Conservation (phyloP, 1,284 basidiomycete genomes). For the Apiotrichum akiyoshidainum region DNA sequence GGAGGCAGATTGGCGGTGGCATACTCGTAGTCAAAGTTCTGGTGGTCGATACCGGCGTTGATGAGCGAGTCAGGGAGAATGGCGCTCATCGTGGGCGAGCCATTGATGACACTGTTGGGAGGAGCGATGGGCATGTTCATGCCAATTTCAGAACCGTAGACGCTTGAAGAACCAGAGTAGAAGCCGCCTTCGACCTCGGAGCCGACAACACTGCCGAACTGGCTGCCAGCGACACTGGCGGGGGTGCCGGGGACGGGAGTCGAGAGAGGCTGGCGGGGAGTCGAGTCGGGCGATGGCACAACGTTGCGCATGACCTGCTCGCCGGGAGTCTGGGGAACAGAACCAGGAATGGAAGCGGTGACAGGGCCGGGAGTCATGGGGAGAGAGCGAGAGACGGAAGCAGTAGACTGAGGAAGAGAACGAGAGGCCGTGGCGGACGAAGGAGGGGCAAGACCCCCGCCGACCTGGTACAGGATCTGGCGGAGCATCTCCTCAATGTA, state of each 20-base stretch:
- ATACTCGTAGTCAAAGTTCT: conserved; percentile 41
- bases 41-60: conserved; percentile 28
- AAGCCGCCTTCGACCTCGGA: conserved; percentile 27
- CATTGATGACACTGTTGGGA: conserved; percentile 27
- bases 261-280: background rate
- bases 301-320: background rate
- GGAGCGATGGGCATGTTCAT: conserved; percentile 27
- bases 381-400: background rate
- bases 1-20: conserved; percentile 42
- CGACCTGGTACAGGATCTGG: conserved; percentile 25
- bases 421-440: background rate
- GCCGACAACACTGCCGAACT: background rate
- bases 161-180: conserved; percentile 31
- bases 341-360: background rate
- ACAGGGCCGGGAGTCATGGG: background rate
- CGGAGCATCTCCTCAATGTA: conserved; percentile 44
- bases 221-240: background rate
- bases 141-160: conserved; percentile 21
- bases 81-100: conserved; percentile 3
- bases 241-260: background rate
- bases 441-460: background rate
- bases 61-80: conserved; percentile 32
- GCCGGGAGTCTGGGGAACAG: background rate
- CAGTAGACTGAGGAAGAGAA: background rate
- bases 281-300: background rate